A percentile compares a stretch with the other conserved stretches of the same genome.
Evolutionary conservation across 352 stramenopile species (phyloP).

Genomic region (Phytophthora hybrid): DNA sequence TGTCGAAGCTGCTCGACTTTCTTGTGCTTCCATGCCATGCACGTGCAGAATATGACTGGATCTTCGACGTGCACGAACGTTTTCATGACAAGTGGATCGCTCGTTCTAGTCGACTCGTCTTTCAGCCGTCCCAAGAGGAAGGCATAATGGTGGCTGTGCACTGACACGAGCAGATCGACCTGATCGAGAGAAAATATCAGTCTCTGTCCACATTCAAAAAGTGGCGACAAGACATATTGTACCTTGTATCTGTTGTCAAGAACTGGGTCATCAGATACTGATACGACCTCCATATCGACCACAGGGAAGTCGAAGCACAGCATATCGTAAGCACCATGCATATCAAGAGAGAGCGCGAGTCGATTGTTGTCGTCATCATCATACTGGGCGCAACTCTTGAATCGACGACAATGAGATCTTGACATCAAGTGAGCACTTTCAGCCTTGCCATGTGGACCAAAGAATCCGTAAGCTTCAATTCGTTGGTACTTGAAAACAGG

Average conservation of each 20-base stretch:
- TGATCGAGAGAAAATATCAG: not conserved
- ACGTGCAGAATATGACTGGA: not conserved
- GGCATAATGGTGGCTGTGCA: not conserved
- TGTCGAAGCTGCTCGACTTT: not conserved
- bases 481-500: constrained; percentile 8
- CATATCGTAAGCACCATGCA: constrained; percentile 1
- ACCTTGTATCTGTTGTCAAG: constrained; percentile 7
- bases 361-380: constrained; percentile 4
- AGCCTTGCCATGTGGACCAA: not conserved
- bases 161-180: not conserved
- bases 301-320: constrained; percentile 1
- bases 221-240: not conserved
- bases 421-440: constrained; percentile 7
- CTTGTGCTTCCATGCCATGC: constrained; percentile 3
- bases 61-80: constrained; percentile 1
- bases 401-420: not conserved
- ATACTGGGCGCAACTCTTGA: not conserved
- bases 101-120: not conserved
- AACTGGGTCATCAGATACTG: not conserved
- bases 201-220: not conserved
- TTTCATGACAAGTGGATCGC: constrained; percentile 4
- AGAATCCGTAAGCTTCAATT: not conserved
- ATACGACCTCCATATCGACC: constrained; percentile 2
- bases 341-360: not conserved
- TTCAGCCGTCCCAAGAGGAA: not conserved